Base-by-base conservation (phyloP, 768 basidiomycete species). In the Trametes sanguinea region DNA sequence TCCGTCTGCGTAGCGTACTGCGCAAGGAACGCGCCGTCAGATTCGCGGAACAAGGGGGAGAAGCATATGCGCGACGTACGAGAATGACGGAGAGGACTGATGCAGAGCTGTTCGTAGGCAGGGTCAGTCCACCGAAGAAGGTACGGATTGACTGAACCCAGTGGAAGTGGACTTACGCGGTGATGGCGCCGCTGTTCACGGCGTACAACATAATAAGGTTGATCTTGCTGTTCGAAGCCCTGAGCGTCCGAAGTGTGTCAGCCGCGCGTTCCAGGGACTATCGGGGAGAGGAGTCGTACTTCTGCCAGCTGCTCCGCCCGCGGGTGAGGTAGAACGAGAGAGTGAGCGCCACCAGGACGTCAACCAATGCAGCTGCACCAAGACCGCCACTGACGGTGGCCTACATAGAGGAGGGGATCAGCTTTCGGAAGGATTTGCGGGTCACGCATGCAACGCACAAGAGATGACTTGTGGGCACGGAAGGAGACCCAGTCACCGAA, bases 311-410 rank as follows among this genome's bases (percentile, higher is more conserved):
- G 30, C 7, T 55, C 37, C 60, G 53, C 40, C 54, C 60, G 29
- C 54, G 53, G 30, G 53, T 42, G 17, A 61, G 60, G 53, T 55
- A 61, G 47, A 43, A 61, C 37, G 60, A 55, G 54, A 61, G 60
- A 17, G 60, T 61, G 60, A 61, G 60, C 53, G 60, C 60, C 54
- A 61, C 60, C 47, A 61, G 39, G 46, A 61, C 60, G 54, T 61
- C 60, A 10, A 61, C 47, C 27, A 55, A 37, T 9, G 53, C 60
- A 35, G 60, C 53, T 16, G 53, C 53, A 16, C 54, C 60, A n/a
- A 61, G 47, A n/a, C 60, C 60, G 14, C 53, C 60, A 40, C 53
- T 55, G 40, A 61, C 53, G 14, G 60, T 55, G 30, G 54, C 48
- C 60, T 61, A 29, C 30, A 22, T 8, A 16, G 0, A 9, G 48